These are phyloP conservation scores for Talaromyces stipitatus DNA, from an alignment of 495 filamentous ascomycete species.

Conservation along the genomic window DNA sequence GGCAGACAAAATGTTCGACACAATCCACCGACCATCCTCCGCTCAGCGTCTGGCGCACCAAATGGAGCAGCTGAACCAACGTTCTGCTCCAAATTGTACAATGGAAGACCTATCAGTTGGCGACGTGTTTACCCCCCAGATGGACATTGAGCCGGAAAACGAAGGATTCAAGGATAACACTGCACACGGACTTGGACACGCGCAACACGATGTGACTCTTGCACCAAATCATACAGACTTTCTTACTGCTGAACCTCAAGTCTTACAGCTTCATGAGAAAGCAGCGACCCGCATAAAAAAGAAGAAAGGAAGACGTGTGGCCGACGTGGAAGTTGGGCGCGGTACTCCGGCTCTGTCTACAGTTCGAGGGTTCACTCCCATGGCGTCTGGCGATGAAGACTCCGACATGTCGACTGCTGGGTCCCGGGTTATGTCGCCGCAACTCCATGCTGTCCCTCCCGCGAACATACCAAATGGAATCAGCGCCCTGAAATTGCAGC, in stretches of 20 bases:
- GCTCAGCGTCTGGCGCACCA: constrained; percentile 5
- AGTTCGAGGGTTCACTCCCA: constrained; percentile 79
- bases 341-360: constrained; percentile 57
- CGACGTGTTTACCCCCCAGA: constrained; percentile 39
- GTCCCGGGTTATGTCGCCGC: constrained; percentile 35
- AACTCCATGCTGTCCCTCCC: constrained; percentile 13
- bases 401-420: constrained; percentile 58
- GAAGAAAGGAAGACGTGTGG: constrained; percentile 46
- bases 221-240: constrained; percentile 10
- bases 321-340: constrained; percentile 23
- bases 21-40: constrained; percentile 1
- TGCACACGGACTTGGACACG: neutral
- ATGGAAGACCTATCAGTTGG: constrained; percentile 35
- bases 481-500: constrained; percentile 66
- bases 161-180: constrained; percentile 10
- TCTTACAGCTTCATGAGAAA: constrained; percentile 24
- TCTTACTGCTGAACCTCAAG: constrained; percentile 16
- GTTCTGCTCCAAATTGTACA: neutral
- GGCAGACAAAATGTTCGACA: constrained; percentile 1
- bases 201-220: neutral
- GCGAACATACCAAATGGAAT: constrained; percentile 55
- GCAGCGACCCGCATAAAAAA: constrained; percentile 29
- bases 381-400: constrained; percentile 77
- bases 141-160: constrained; percentile 20
- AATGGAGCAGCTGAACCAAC: neutral